Evolutionary conservation across 805 yeast species (phyloP), one percentile per base, ranked within the genome.

Genomic region (Candida golubevii): DNA sequence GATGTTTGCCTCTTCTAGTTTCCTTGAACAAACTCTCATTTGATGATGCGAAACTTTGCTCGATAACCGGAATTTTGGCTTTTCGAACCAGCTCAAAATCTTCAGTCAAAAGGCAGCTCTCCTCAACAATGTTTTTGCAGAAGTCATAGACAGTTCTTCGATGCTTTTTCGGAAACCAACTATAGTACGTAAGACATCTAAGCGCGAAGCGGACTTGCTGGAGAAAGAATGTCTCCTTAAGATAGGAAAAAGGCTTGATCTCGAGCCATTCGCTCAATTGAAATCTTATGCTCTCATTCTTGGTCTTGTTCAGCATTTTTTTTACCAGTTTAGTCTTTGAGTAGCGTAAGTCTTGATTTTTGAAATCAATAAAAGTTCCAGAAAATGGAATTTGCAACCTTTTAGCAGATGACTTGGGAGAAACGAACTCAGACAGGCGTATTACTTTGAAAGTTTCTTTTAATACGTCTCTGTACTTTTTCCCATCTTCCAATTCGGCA

Each of bases 221-320:
- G 33, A 50, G 35, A 29, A 52, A 53, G 34, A 50, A 59, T 3
- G 55, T 42, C 34, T 59, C 60, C 11, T 56, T 47, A 34, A 64
- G 61, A 42, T 65, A 60, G 15, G 54, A 51, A 41, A 69, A 67
- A 0, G 75, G 75, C 36, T 58, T 54, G 13, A 71, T 41, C 18
- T 56, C 56, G 56, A 69, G 60, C 75, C 75, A 71, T 45, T 67
- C 66, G 7, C 54, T 48, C 12, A 70, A 43, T 40, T 69, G 74
- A 6, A 59, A 44, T 35, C 38, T 47, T n/a, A 43, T 33, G 26
- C 45, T 35, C 13, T 47, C 48, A 28, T 47, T 42, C 36, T 31
- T 34, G 32, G n/a, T 12, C n/a, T 29, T 29, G 23, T 18, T 18
- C 23, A 18, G 23, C 6, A 29, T 29, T 12, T 6, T 12, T 29